phyloP scores from a whole-genome alignment of 2,329 filamentous ascomycete genomes.

The Aspergillus sp. region DNA sequence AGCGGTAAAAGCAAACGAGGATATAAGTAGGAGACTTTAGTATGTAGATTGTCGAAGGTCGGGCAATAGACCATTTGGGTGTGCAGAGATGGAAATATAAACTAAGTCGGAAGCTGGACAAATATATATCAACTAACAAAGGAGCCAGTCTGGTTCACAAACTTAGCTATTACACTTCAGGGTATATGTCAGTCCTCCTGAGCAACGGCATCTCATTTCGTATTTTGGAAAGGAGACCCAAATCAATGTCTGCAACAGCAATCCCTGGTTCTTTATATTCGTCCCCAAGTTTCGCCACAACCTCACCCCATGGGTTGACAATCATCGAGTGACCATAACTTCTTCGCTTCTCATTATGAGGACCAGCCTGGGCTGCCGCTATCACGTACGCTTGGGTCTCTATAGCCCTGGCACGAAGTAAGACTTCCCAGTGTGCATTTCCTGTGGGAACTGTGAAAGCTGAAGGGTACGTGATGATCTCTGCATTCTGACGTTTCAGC shows the following conservation, averaged over 20 bases:
- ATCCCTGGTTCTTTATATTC: constrained; percentile 39
- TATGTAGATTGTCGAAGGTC: too few relatives aligned
- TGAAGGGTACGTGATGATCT: constrained; percentile 77
- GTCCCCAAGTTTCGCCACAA: constrained; percentile 57
- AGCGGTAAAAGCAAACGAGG: too few relatives aligned
- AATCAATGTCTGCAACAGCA: constrained; percentile 47
- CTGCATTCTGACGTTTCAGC: constrained; percentile 58
- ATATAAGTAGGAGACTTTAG: too few relatives aligned
- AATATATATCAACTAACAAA: neutral
- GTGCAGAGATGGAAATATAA: too few relatives aligned
- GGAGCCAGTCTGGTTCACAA: neutral
- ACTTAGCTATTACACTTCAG: constrained; percentile 30
- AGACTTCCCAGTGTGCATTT: constrained; percentile 71
- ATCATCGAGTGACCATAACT: constrained; percentile 85
- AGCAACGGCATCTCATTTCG: constrained; percentile 50
- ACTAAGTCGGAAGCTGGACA: neutral
- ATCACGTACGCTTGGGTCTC: constrained; percentile 84
- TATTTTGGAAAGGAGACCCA: constrained; percentile 44
- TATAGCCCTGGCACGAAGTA: constrained; percentile 73
- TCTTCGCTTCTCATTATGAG: constrained; percentile 63
- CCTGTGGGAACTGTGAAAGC: constrained; percentile 87
- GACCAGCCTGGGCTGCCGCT: constrained; percentile 73
- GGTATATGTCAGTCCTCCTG: constrained; percentile 47
- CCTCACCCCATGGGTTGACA: constrained; percentile 75
- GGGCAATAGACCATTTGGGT: too few relatives aligned